Conservation (phyloP, 208 protist genomes). For the Naegleria fowleri region DNA sequence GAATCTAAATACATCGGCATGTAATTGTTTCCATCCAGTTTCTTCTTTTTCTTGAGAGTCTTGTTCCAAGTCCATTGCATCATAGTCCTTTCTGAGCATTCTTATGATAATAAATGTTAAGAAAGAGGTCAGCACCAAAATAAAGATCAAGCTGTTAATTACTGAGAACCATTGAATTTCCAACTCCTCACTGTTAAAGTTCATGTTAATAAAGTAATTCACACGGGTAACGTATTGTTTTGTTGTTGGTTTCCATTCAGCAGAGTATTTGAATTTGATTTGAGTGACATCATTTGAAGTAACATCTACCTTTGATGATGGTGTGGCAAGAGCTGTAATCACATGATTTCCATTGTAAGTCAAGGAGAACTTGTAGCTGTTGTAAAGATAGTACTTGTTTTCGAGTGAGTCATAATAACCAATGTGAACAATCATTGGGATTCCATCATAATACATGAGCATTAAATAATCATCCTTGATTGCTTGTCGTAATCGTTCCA, state of each 20-base stretch:
- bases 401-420: neutral
- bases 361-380: neutral
- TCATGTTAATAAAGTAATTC: neutral
- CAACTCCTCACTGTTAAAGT: constrained; percentile 42
- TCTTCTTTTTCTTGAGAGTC: constrained; percentile 59
- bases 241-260: neutral
- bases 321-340: neutral
- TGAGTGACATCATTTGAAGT: neutral
- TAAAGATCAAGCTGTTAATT: constrained; percentile 73
- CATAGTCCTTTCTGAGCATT: constrained; percentile 64
- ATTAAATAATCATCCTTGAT: neutral
- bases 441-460: constrained; percentile 23
- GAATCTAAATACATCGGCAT: constrained; percentile 73
- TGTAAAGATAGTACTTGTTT: neutral
- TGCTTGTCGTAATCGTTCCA: neutral
- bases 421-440: constrained; percentile 21
- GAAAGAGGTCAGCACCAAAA: constrained; percentile 66
- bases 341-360: neutral
- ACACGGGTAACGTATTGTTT: neutral
- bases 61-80: constrained; percentile 52
- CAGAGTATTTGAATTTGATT: neutral
- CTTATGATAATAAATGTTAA: constrained; percentile 66
- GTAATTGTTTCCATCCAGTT: constrained; percentile 78
- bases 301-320: neutral
- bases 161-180: constrained; percentile 81